A percentile compares a stretch with the other conserved stretches of the same genome.
Conservation (phyloP, 352 stramenopile species). For the Pythium phragmiticola region DNA sequence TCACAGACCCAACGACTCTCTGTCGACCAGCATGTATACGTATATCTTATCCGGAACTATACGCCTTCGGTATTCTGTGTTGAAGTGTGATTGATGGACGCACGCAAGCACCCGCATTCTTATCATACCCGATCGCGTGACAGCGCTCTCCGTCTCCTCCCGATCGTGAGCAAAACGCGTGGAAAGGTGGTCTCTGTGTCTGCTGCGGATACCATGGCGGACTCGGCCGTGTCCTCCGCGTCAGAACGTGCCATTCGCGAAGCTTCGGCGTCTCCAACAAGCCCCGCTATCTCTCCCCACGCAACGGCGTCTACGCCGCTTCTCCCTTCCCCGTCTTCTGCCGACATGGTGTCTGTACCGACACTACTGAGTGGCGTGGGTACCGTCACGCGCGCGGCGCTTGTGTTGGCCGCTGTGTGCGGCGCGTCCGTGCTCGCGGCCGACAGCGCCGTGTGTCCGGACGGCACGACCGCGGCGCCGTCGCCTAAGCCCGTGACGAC, state of each 20-base stretch:
- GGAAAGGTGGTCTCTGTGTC: background rate
- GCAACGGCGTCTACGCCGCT: background rate
- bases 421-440: slow-evolving; percentile 2
- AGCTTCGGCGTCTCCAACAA: background rate
- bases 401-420: slow-evolving; percentile 10
- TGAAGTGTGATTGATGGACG: too few species aligned
- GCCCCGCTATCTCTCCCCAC: background rate
- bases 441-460: background rate
- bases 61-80: too few species aligned
- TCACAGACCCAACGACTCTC: too few species aligned
- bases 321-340: background rate
- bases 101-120: too few species aligned
- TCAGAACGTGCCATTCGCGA: background rate
- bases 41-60: too few species aligned
- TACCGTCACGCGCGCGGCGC: slow-evolving; percentile 1
- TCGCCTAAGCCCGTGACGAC: background rate
- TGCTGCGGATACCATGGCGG: too few species aligned
- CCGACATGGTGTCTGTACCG: background rate
- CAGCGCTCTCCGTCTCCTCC: too few species aligned
- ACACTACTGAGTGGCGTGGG: background rate
- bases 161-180: too few species aligned
- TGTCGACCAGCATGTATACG: too few species aligned
- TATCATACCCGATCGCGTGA: too few species aligned
- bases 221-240: background rate
- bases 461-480: background rate